Conservation (phyloP, 805 yeast species). For the Isabelozyma pseudorhagii region DNA sequence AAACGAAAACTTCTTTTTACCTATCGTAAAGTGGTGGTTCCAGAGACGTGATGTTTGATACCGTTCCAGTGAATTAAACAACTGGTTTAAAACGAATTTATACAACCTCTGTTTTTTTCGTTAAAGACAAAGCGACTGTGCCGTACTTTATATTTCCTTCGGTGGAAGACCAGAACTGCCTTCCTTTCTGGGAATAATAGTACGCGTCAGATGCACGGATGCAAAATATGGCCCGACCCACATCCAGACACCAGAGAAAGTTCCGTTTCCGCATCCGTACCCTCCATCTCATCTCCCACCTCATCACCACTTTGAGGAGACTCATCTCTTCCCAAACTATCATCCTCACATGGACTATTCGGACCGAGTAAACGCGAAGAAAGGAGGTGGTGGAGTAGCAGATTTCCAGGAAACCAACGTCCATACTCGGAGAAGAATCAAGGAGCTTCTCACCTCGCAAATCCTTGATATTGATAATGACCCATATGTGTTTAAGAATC, state of each 20-base stretch:
- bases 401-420: slow-evolving; percentile 66
- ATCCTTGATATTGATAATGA: slow-evolving; percentile 57
- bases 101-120: neutral
- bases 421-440: slow-evolving; percentile 64
- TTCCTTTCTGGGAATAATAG: slow-evolving; percentile 4
- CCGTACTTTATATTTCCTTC: neutral
- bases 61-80: no score
- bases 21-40: no score
- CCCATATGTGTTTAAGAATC: slow-evolving; percentile 83
- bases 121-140: neutral
- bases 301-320: no score
- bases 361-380: slow-evolving; percentile 84
- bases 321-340: neutral
- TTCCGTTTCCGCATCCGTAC: neutral
- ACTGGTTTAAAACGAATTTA: no score
- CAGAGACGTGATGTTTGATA: no score
- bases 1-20: neutral
- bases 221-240: neutral
- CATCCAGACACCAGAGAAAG: neutral
- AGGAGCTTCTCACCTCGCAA: slow-evolving; percentile 53
- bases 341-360: slow-evolving; percentile 70
- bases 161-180: neutral
- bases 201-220: neutral
- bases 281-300: neutral
- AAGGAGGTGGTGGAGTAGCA: slow-evolving; percentile 90